A percentile compares a stretch with the other conserved stretches of the same genome.
Evolutionary conservation across 1,284 basidiomycete genomes (phyloP).

Genomic region (Ustilago trichophora): DNA sequence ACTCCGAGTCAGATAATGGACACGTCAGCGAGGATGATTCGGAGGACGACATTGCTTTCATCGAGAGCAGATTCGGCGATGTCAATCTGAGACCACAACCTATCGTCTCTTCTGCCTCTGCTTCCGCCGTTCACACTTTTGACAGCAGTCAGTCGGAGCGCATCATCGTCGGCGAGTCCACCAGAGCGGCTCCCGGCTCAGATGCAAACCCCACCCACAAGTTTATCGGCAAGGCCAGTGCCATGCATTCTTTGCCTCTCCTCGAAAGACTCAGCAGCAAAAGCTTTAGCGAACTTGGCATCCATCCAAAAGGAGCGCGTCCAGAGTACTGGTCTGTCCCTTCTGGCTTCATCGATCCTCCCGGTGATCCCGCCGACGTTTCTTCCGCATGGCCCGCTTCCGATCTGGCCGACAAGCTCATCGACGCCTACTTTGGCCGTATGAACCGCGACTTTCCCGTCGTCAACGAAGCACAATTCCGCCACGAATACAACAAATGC

Average conservation of each 20-base stretch:
- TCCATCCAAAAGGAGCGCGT: conserved; percentile 24
- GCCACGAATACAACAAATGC: conserved; percentile 31
- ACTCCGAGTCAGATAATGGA: conserved; percentile 5
- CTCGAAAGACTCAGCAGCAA: conserved; percentile 42
- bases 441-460: conserved; percentile 48
- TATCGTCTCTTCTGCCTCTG: not conserved
- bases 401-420: conserved; percentile 44
- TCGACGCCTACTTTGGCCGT: conserved; percentile 53
- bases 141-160: conserved; percentile 22
- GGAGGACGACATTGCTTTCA: conserved; percentile 49
- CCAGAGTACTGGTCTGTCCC: conserved; percentile 42
- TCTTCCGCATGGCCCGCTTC: conserved; percentile 40
- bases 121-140: conserved; percentile 8
- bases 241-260: conserved; percentile 48
- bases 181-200: not conserved
- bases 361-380: not conserved
- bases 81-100: not conserved
- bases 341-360: conserved; percentile 22
- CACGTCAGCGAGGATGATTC: conserved; percentile 38
- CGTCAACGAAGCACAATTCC: conserved; percentile 50
- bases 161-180: conserved; percentile 11
- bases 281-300: conserved; percentile 16
- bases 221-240: conserved; percentile 56
- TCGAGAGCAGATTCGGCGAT: conserved; percentile 24
- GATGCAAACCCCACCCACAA: conserved; percentile 14